These are phyloP conservation scores for Hypericum perforatum DNA, from an alignment of 345 rosid genomes.

Conservation along the genomic window DNA sequence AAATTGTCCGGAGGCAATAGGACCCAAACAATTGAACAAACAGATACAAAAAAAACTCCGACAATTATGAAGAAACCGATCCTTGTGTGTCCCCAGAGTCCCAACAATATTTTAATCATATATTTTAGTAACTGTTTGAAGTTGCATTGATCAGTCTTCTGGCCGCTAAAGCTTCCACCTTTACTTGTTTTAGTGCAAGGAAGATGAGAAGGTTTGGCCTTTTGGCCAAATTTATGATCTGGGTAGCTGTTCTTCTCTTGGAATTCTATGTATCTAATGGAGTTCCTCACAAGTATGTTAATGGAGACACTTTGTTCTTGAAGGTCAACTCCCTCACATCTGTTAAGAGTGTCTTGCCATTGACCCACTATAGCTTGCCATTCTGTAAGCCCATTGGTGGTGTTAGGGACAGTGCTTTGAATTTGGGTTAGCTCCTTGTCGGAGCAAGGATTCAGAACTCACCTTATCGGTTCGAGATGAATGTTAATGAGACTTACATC, in stretches of 20 bases:
- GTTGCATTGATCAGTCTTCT: no score
- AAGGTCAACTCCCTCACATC: slow-evolving; percentile 88
- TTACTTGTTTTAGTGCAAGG: no score
- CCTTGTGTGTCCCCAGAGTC: no score
- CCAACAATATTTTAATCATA: no score
- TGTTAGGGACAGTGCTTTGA: slow-evolving; percentile 81
- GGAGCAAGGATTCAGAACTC: slow-evolving; percentile 90
- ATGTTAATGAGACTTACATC: slow-evolving; percentile 49
- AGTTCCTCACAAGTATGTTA: slow-evolving; percentile 16
- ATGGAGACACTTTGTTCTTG: slow-evolving; percentile 52
- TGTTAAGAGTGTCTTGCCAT: slow-evolving; percentile 72
- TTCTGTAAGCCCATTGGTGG: slow-evolving; percentile 64
- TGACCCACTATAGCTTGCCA: slow-evolving; percentile 71
- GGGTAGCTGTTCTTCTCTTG: slow-evolving; percentile 27
- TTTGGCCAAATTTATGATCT: slow-evolving; percentile 38
- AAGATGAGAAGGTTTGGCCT: slow-evolving; percentile 22
- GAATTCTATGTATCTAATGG: slow-evolving; percentile 66
- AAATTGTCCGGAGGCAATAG: no score
- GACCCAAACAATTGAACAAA: no score
- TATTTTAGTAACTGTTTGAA: no score
- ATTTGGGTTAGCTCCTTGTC: slow-evolving; percentile 78
- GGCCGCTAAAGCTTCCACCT: no score
- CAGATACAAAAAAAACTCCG: no score
- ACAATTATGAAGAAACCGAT: no score
- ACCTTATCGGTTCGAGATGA: slow-evolving; percentile 60